Conservation (phyloP, 192 early-diverging fungal genomes). For the Geranomyces michiganensis region DNA sequence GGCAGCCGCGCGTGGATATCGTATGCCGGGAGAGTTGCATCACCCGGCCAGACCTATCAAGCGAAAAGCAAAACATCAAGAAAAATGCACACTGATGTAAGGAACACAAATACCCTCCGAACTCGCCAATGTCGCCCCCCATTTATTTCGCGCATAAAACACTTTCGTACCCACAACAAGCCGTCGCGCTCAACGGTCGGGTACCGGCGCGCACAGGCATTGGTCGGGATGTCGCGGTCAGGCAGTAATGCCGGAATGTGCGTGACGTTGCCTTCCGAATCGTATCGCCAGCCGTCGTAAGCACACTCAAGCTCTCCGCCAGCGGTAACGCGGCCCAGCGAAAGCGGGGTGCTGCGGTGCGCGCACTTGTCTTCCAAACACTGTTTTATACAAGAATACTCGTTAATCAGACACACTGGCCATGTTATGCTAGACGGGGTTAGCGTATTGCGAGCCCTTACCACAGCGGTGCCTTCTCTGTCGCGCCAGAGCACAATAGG, state of each 20-base stretch:
- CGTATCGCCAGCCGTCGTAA: constrained; percentile 55
- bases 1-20: constrained; percentile 33
- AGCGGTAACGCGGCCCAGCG: constrained; percentile 38
- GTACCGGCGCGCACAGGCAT: constrained; percentile 29
- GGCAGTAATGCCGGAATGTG: constrained; percentile 38
- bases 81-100: no score
- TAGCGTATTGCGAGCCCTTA: constrained; percentile 7
- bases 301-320: constrained; percentile 47
- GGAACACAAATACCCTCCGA: no score
- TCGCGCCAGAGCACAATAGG: constrained; percentile 30
- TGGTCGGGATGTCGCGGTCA: constrained; percentile 29
- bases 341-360: constrained; percentile 48
- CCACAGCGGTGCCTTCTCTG: constrained; percentile 27
- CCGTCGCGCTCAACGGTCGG: constrained; percentile 30
- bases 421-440: no score
- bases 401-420: no score
- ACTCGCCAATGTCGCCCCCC: no score
- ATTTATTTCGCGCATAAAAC: no score
- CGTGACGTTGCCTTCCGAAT: constrained; percentile 38
- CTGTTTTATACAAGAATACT: no score
- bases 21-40: constrained; percentile 32
- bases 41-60: constrained; percentile 33
- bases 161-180: constrained; percentile 21
- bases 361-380: constrained; percentile 47
- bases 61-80: no score